phyloP scores from a whole-genome alignment of 2,329 filamentous ascomycete genomes.

The Cladophialophora exuberans region DNA sequence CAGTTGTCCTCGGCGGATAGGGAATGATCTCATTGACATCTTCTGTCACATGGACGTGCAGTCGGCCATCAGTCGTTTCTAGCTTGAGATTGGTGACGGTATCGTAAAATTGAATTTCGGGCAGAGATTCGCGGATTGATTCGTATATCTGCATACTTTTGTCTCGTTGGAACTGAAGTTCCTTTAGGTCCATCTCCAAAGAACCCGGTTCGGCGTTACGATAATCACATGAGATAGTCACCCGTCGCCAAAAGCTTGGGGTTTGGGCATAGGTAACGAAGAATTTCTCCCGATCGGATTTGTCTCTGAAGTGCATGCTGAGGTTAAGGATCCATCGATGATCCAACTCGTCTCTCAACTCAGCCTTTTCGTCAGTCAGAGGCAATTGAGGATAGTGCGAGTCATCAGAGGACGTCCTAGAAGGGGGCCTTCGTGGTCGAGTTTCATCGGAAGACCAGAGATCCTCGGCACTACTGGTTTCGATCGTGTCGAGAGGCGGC shows the following conservation, averaged over 20 bases:
- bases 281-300: constrained; percentile 92
- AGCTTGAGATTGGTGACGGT: constrained; percentile 96
- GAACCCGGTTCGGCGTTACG: constrained; percentile 77
- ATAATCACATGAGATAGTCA: constrained; percentile 95
- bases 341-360: constrained; percentile 79
- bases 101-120: constrained; percentile 94
- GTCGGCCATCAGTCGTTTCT: constrained; percentile 80
- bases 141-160: constrained; percentile 94
- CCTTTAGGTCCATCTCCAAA: constrained; percentile 79
- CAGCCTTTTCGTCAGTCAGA: constrained; percentile 37
- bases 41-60: constrained; percentile 98
- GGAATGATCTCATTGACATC: constrained; percentile 93
- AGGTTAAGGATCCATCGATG: constrained; percentile 93
- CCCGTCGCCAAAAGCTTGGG: constrained; percentile 77
- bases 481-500: constrained; percentile 23
- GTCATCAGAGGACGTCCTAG: constrained; percentile 52
- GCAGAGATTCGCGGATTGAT: constrained; percentile 85
- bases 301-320: constrained; percentile 97
- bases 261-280: constrained; percentile 91
- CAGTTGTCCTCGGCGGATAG: constrained; percentile 73
- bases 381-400: constrained; percentile 39
- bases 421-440: constrained; percentile 36
- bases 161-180: constrained; percentile 81
- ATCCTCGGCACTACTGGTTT: constrained; percentile 27
- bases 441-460: constrained; percentile 28